Percentiles rank a stretch among this genome's conserved stretches.
These are phyloP conservation scores for Tetracladium marchalianum DNA, from an alignment of 495 filamentous ascomycete species.

Conservation along the genomic window DNA sequence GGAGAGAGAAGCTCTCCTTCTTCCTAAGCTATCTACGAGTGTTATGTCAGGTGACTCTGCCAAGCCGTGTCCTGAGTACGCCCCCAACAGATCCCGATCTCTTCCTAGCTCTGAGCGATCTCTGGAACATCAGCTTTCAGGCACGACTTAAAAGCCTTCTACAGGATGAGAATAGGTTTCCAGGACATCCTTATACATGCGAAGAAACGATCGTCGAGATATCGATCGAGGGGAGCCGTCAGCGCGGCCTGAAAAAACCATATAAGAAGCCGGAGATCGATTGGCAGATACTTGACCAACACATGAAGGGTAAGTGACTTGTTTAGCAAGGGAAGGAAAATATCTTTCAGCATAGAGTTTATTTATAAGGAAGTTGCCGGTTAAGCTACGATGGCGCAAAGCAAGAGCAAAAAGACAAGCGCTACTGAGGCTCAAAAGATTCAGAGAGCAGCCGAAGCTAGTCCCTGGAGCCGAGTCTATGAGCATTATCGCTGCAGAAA, in stretches of 20 bases:
- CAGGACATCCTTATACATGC: conserved; percentile 8
- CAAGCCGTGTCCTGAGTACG: no score
- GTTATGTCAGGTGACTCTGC: no score
- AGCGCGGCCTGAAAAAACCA: conserved; percentile 9
- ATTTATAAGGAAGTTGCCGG: conserved; percentile 14
- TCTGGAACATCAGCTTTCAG: conserved; percentile 9
- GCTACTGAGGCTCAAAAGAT: conserved; percentile 15
- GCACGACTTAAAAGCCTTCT: conserved; percentile 9
- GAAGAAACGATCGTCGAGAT: conserved; percentile 14
- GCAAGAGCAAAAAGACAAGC: conserved; percentile 13
- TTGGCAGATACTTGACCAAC: conserved; percentile 7
- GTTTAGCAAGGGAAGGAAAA: conserved; percentile 11
- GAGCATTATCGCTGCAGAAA: conserved; percentile 9
- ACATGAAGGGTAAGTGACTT: conserved; percentile 15
- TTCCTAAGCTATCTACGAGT: no score
- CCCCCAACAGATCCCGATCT: conserved; percentile 10
- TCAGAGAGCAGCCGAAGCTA: conserved; percentile 13
- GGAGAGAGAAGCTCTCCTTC: no score
- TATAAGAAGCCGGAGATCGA: conserved; percentile 12
- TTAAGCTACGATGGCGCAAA: conserved; percentile 8
- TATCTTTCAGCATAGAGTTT: conserved; percentile 16
- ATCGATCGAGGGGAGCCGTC: conserved; percentile 6
- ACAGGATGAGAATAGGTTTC: conserved; percentile 11
- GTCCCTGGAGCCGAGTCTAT: conserved; percentile 14
- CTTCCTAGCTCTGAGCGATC: conserved; percentile 7